Evolutionary conservation across 164 flowering plant genomes (phyloP), one percentile per base, ranked within the genome.

Genomic region (Aristolochia californica): DNA sequence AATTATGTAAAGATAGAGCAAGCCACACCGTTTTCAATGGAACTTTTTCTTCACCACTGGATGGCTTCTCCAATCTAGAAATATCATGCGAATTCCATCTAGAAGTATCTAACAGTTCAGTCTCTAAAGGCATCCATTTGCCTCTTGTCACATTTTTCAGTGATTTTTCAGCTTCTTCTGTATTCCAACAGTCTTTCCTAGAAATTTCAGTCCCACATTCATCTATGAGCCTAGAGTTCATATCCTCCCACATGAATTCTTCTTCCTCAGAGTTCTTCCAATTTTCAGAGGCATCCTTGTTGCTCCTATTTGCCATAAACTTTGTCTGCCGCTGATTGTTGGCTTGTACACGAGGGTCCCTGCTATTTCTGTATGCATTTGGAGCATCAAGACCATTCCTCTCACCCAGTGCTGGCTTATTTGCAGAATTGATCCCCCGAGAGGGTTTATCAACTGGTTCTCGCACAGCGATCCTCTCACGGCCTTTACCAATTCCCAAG

Each of bases 181-280:
- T 57, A 55, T 63, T 64, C 82, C 81, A 73, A 26, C 23, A 65
- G 62, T 80, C 82, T 71, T 74, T 83, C 44, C 65, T 71, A 13
- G 73, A 65, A 62, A 45, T 72, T 59, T 61, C 75, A 53, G 68
- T 49, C 17, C 66, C 75, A 48, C 65, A 77, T 45, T 68, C 64
- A 64, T 70, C 85, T 25, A 72, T 58, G n/a, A 72, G 57, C 58
- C 81, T 76, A 30, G 90, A 70, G 60, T 73, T 79, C 76, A 79
- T 72, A 56, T 83, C 84, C 64, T 83, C 88, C 98, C 98, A 88
- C 69, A 70, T 70, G 71, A 70, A 91, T 77, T 91, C 95, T 62
- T 91, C 97, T 70, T 91, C 97, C 66, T 88, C 98, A 30, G 95
- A 84, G 64, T 84, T 84, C 63, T 86, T 83, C 98, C 96, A 88